phyloP scores from a whole-genome alignment of 179 eudicot genomes.

The Camellia oleifera region DNA sequence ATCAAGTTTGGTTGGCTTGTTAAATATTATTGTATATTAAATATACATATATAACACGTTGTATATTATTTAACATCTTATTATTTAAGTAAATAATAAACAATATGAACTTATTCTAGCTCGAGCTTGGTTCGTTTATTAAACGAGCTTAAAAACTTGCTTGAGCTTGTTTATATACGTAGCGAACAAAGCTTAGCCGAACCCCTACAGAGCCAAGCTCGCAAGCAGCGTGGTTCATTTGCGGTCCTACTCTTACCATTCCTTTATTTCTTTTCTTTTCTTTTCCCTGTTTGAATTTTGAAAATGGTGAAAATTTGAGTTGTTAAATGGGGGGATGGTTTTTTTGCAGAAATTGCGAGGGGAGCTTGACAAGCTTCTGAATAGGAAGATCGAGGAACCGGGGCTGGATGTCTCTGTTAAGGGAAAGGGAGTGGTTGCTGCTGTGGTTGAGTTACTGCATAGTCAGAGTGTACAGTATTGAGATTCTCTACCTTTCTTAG shows the following conservation, averaged over 20 bases:
- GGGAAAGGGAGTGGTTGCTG: constrained; percentile 90
- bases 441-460: constrained; percentile 78
- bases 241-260: background rate
- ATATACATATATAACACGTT: no score
- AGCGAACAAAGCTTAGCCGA: no score
- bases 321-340: background rate
- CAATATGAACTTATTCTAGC: no score
- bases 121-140: no score
- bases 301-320: background rate
- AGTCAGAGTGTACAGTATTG: constrained; percentile 46
- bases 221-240: no score
- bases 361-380: constrained; percentile 87
- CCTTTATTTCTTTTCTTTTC: background rate
- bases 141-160: no score
- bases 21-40: no score
- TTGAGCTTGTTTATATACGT: no score
- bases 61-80: no score
- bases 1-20: no score
- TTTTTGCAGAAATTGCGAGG: constrained; percentile 77
- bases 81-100: no score
- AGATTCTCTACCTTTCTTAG: background rate
- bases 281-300: background rate
- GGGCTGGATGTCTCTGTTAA: constrained; percentile 63
- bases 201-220: no score
- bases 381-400: constrained; percentile 87